A percentile compares a stretch with the other conserved stretches of the same genome.
These are phyloP conservation scores for Alectoria sarmentosa DNA, from an alignment of 495 filamentous ascomycete species.

Conservation along the genomic window DNA sequence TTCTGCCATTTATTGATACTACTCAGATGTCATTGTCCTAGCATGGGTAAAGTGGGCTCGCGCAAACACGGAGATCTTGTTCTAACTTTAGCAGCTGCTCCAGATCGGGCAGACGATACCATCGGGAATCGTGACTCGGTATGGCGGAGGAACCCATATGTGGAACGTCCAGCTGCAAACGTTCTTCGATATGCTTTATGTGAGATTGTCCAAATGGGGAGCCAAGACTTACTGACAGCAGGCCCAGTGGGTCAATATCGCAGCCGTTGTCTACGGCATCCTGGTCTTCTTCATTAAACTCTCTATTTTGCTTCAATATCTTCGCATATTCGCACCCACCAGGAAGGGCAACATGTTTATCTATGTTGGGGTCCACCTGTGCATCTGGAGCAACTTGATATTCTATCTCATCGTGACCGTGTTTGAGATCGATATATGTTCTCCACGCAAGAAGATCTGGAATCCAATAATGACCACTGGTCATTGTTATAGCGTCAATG, in stretches of 20 bases:
- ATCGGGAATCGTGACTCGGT: not conserved
- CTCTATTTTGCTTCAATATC: constrained; percentile 24
- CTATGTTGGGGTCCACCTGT: constrained; percentile 16
- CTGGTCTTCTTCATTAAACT: constrained; percentile 21
- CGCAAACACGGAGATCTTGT: not conserved
- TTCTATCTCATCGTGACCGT: constrained; percentile 11
- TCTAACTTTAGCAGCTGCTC: not conserved
- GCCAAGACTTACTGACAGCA: not conserved
- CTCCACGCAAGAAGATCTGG: constrained; percentile 37
- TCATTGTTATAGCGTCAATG: constrained; percentile 33
- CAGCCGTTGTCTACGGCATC: constrained; percentile 11
- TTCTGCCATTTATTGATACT: not conserved
- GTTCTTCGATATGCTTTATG: constrained; percentile 21
- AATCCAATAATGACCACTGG: constrained; percentile 29
- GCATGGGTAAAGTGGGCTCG: constrained; percentile 12
- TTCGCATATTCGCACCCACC: constrained; percentile 22
- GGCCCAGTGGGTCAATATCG: constrained; percentile 17
- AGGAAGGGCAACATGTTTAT: constrained; percentile 17
- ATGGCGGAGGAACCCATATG: constrained; percentile 16
- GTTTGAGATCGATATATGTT: constrained; percentile 24
- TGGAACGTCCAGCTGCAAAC: constrained; percentile 19
- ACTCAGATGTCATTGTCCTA: constrained; percentile 17
- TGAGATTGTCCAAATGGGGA: not conserved
- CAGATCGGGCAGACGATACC: constrained; percentile 2
- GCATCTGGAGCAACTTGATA: constrained; percentile 14